Base-by-base conservation (phyloP, 2,329 filamentous ascomycete genomes). In the Aspergillus pseudonomiae region DNA sequence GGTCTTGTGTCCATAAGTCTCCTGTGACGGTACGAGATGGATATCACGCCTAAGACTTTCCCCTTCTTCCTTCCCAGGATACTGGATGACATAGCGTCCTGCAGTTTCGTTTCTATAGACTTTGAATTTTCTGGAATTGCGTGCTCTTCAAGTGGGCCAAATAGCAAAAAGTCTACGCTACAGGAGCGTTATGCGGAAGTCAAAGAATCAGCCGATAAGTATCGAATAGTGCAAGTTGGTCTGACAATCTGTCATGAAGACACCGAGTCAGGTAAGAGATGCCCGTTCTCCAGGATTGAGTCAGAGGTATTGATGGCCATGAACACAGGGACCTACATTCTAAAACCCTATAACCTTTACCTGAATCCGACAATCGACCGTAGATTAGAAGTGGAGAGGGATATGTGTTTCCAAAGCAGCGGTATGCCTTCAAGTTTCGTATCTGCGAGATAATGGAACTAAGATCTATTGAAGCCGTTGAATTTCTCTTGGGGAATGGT, bases 51-150 rank as follows among this genome's bases (percentile, higher is more conserved):
- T 26, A 69, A 73, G 63, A 79, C 82, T 55, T 88, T 87, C 71
- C 76, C 78, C 32, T 74, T 78, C 34, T 77, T 83, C 32, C 77
- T 89, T 7, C 80, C 88, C 3, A 80, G 81, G 45, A 83, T 91
- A 41, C 75, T 91, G 24, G 79, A 83, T 63, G 80, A 85, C 62
- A 83, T 91, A 61, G 82, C 85, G 30, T 80, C 84, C 61, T 84
- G 87, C 39, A 81, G 83, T 64, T 90, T 90, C 68, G 84, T 91
- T 14, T 81, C 88, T 3, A 80, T 91, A 63, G 89, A 91, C 71
- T 80, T 90, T 14, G 89, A 91, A 74, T 84, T 91, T 53, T 90
- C 88, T 16, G 89, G 89, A 2, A 88, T 91, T 26, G 80, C 82
- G 3, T 75, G 74, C 14, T 81, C 81, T 28, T 76, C 78, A 52